Conservation (phyloP, 1,139 yeast species). For the Geotrichum histeridarum region DNA sequence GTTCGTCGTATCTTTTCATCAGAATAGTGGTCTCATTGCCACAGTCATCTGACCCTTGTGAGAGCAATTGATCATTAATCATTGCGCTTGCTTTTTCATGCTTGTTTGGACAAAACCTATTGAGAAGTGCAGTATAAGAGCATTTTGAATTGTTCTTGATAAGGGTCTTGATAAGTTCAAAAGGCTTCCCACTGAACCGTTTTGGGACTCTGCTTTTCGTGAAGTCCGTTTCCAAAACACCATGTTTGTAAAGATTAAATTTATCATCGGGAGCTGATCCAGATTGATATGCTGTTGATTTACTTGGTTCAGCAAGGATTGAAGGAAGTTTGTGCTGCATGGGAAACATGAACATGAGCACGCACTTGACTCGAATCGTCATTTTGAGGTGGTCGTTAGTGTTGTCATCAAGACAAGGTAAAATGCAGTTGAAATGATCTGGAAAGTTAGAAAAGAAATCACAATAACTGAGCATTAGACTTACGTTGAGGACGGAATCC, state of each 20-base stretch:
- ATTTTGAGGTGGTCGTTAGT: neutral
- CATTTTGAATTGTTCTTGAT: constrained; percentile 20
- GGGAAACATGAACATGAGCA: constrained; percentile 16
- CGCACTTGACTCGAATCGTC: constrained; percentile 11
- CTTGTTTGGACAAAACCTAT: constrained; percentile 24
- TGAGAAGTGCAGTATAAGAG: constrained; percentile 23
- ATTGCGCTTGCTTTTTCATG: constrained; percentile 2
- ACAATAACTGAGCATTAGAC: neutral
- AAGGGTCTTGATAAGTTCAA: constrained; percentile 12
- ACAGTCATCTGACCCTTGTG: constrained; percentile 12
- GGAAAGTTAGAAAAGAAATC: constrained; percentile 1
- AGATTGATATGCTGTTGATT: neutral
- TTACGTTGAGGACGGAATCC: constrained; percentile 17
- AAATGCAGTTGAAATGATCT: constrained; percentile 13
- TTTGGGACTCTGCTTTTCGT: constrained; percentile 14
- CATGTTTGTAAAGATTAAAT: constrained; percentile 10
- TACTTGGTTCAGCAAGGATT: constrained; percentile 7
- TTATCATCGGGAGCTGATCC: neutral
- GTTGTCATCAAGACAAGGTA: neutral
- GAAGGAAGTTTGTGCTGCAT: constrained; percentile 16
- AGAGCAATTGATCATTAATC: constrained; percentile 4
- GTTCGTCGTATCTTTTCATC: constrained; percentile 6
- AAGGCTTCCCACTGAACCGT: constrained; percentile 14
- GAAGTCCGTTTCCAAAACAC: neutral
- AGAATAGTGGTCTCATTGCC: constrained; percentile 19